Base-by-base conservation (phyloP, 2,329 filamentous ascomycete species). In the Rhexocercosporidium sp. region DNA sequence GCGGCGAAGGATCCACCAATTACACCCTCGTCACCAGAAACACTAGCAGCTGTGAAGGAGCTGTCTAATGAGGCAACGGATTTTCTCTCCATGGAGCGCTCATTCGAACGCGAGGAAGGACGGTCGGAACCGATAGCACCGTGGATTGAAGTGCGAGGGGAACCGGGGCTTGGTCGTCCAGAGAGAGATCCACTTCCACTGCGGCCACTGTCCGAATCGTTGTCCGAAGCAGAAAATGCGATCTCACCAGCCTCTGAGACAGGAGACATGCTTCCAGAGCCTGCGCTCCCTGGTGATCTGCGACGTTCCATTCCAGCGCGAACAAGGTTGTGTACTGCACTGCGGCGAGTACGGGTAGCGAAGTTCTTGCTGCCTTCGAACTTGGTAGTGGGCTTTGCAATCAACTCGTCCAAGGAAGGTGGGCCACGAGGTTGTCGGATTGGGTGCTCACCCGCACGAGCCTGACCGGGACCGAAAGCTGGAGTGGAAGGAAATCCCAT, bases 331-430 rank as follows among this genome's bases (percentile, higher is more conserved):
- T 94, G 90, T 53, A 99, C 90, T 29, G 96, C 96, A 74, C 92
- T 94, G 71, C 95, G 93, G 68, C 96, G 93, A 76, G 96, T 94
- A 69, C 96, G 94, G 65, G 94, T 90, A 12, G 92, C 92, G 81
- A 99, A 99, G 83, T 99, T 99, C 88, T 97, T 90, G 88, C 95
- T 97, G 27, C 95, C 96, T 79, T 98, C 95, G 71, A 95, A 88
- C 82, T 94, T 97, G 72, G 93, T 90, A 9, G 95, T 98, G 1
- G 96, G 96, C 81, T 94, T 96, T 22, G 90, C 86, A 76, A 91
- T 88, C 68, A 99, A 88, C 81, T 99, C 96, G 73, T 99, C 96
- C 60, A 98, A 86, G 16, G 92, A 89, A 16, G 96, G 96, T 27
- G 96, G 96, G 5, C 94, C 94, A 71, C 94, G 93, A 62, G 96